Conservation (phyloP, 768 basidiomycete species). For the Leucocoprinus sp. region DNA sequence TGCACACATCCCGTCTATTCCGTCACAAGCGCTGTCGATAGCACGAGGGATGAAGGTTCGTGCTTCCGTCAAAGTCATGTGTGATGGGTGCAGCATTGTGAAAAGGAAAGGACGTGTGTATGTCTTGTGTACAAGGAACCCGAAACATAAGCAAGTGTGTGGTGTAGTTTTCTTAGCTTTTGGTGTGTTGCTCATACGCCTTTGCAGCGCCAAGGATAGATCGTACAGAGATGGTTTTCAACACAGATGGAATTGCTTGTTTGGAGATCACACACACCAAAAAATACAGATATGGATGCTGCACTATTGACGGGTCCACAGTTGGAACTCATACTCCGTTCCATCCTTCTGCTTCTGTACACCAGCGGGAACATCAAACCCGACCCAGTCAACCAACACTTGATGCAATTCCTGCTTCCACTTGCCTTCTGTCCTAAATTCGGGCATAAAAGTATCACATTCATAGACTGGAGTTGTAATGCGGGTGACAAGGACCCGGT, state of each 20-base stretch:
- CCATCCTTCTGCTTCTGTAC: slow-evolving; percentile 70
- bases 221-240: not conserved
- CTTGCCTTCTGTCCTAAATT: slow-evolving; percentile 45
- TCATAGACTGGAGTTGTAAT: slow-evolving; percentile 68
- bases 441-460: slow-evolving; percentile 84
- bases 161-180: not conserved
- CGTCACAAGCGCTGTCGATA: slow-evolving; percentile 25
- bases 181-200: slow-evolving; percentile 12
- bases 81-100: slow-evolving; percentile 88
- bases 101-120: slow-evolving; percentile 86
- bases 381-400: slow-evolving; percentile 70
- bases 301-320: slow-evolving; percentile 86
- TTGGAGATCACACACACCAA: too few relatives aligned
- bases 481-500: slow-evolving; percentile 84
- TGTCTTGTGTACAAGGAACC: slow-evolving; percentile 87
- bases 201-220: slow-evolving; percentile 59
- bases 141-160: slow-evolving; percentile 93
- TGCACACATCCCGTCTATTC: slow-evolving; percentile 18
- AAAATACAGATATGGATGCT: too few relatives aligned
- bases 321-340: slow-evolving; percentile 85
- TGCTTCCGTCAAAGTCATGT: slow-evolving; percentile 89
- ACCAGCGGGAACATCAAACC: slow-evolving; percentile 69
- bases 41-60: slow-evolving; percentile 94
- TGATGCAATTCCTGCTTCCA: slow-evolving; percentile 59
- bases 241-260: not conserved